Base-by-base conservation (phyloP, 495 filamentous ascomycete genomes). In the Talaromyces thailandensis region DNA sequence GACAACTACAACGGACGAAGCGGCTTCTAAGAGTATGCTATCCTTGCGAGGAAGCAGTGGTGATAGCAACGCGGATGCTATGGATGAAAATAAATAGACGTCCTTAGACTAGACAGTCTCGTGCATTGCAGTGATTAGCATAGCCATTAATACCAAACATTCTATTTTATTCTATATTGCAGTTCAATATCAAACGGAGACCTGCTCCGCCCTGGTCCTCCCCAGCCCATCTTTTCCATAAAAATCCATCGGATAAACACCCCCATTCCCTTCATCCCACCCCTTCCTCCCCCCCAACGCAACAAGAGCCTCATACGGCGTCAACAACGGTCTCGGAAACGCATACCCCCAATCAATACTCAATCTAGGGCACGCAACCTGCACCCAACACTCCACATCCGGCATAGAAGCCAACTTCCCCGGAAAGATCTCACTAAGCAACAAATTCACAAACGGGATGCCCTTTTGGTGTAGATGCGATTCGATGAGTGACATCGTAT, bases 291-390 rank as follows among this genome's bases (percentile, higher is more conserved):
- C 83, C 4, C 88, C 90, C 51, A 98, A 73, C 35, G 90, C 94
- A 58, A 98, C 86, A 56, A 97, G 79, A 26, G 94, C 94, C 75
- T 98, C 94, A 65, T 98, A 97, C 12, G 94, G 93, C 53, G 92
- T 98, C 69, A 98, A 70, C 64, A 98, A 69, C 32, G 94, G 94
- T 32, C 89, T 78, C 4, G 88, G 80, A 73, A 98, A 98, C 14
- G 95, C 94, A 77, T 98, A 98, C 0, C 94, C 94, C 94, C 94
- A 98, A 76, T 98, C 94, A 63, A 98, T 98, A 71, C 92, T 96
- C 68, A 98, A 68, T 28, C 94, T 75, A 7, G 94, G 94, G 78
- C 94, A 98, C 8, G 94, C 94, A 48, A 98, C 90, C 74, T 98
- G 94, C 35, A 98, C 93, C 94, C 94, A 98, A 63, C 90, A 93